Percentiles rank a stretch among this genome's conserved stretches.
phyloP scores from a whole-genome alignment of 106 monocot species.

The Dendrobium nobile region DNA sequence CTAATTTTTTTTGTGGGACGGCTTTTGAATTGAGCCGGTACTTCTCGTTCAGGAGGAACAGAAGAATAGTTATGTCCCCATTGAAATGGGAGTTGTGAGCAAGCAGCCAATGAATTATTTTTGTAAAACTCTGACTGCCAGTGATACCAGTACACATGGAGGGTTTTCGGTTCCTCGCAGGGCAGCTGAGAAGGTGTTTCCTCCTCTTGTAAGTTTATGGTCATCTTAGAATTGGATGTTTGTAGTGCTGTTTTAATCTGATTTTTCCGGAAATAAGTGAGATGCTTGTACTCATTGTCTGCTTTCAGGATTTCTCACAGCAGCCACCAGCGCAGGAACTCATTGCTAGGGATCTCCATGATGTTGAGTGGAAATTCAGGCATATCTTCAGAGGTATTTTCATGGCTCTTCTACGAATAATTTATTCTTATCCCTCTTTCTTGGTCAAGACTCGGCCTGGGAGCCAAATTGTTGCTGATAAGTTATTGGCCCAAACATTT shows the following conservation, averaged over 20 bases:
- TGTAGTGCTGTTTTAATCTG: not conserved
- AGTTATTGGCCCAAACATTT: not conserved
- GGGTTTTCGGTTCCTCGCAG: conserved; percentile 24
- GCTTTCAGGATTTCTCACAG: conserved; percentile 18
- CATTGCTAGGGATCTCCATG: conserved; percentile 22
- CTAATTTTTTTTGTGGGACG: not conserved
- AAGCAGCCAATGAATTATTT: conserved; percentile 24
- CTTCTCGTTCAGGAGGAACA: conserved; percentile 15
- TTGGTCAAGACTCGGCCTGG: not conserved
- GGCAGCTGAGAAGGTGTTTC: conserved; percentile 26
- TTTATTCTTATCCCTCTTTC: not conserved
- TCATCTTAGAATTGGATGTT: not conserved
- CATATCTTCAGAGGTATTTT: conserved; percentile 21
- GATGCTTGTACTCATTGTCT: not conserved
- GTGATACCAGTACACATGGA: not conserved
- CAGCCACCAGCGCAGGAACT: conserved; percentile 22
- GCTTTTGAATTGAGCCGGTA: not conserved
- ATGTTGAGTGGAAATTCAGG: conserved; percentile 24
- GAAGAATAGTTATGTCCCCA: conserved; percentile 16
- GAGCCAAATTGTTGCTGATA: too few relatives aligned
- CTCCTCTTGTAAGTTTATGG: conserved; percentile 13
- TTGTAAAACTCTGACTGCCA: conserved; percentile 22
- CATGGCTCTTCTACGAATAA: not conserved
- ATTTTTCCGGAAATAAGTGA: too few relatives aligned
- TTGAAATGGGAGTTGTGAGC: conserved; percentile 16